Percentiles rank a stretch among this genome's conserved stretches.
These are phyloP conservation scores for Luzula sylvatica DNA, from an alignment of 176 grass and related monocot species.

Conservation along the genomic window DNA sequence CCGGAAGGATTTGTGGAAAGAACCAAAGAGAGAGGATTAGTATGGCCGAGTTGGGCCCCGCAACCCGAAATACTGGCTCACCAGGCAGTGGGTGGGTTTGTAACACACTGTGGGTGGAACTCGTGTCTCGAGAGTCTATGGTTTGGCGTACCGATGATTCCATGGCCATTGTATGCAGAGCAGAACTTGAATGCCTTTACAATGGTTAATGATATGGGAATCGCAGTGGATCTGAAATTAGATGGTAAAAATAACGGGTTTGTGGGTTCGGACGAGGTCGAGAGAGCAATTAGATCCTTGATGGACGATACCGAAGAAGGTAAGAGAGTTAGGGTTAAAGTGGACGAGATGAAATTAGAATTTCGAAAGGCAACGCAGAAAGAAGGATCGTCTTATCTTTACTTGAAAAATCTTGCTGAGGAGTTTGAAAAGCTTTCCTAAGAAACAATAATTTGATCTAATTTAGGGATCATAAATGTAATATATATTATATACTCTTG, in stretches of 20 bases:
- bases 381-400: slow-evolving; percentile 24
- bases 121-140: slow-evolving; percentile 36
- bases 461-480: too few species aligned
- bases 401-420: neutral
- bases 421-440: slow-evolving; percentile 23
- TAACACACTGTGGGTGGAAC: slow-evolving; percentile 57
- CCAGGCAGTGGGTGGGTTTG: slow-evolving; percentile 30
- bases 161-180: slow-evolving; percentile 67
- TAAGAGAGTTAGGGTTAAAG: slow-evolving; percentile 18
- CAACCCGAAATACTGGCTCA: slow-evolving; percentile 52
- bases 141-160: slow-evolving; percentile 41
- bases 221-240: slow-evolving; percentile 23
- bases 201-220: slow-evolving; percentile 41
- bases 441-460: slow-evolving; percentile 3
- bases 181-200: slow-evolving; percentile 47
- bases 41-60: slow-evolving; percentile 40
- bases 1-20: slow-evolving; percentile 49
- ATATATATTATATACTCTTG: too few species aligned
- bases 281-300: slow-evolving; percentile 36
- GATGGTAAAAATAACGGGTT: slow-evolving; percentile 26
- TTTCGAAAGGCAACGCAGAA: slow-evolving; percentile 16
- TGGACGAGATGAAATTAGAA: slow-evolving; percentile 10
- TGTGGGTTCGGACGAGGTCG: slow-evolving; percentile 43
- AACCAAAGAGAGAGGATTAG: slow-evolving; percentile 34
- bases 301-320: slow-evolving; percentile 36